These are phyloP conservation scores for Aureobasidium pullulans DNA, from an alignment of 2,329 filamentous ascomycete genomes.

Conservation along the genomic window DNA sequence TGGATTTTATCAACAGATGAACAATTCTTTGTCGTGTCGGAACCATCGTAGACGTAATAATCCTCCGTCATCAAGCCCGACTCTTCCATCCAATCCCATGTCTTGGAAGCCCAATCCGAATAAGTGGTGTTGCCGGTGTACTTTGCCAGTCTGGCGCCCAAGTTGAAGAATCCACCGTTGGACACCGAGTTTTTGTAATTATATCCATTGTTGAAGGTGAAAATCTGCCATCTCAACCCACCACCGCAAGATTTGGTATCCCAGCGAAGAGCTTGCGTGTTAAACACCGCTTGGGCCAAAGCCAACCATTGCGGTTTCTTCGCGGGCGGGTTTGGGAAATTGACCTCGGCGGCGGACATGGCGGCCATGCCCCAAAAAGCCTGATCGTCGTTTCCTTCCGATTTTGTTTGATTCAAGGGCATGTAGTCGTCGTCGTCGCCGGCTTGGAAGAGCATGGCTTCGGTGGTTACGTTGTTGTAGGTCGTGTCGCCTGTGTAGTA, in stretches of 20 bases:
- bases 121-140: constrained; percentile 46
- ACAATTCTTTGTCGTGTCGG: constrained; percentile 38
- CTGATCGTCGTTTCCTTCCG: constrained; percentile 49
- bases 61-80: constrained; percentile 46
- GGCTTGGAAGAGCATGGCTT: constrained; percentile 36
- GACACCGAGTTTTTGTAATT: constrained; percentile 79
- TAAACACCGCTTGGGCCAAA: constrained; percentile 71
- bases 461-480: constrained; percentile 36
- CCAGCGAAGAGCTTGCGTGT: constrained; percentile 67
- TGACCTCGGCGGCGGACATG: constrained; percentile 69
- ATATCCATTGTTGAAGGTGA: constrained; percentile 66
- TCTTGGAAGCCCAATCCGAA: constrained; percentile 49
- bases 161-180: constrained; percentile 77
- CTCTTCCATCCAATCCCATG: constrained; percentile 29
- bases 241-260: constrained; percentile 59
- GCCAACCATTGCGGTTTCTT: constrained; percentile 66
- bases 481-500: constrained; percentile 38
- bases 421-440: constrained; percentile 37
- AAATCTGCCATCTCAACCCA: constrained; percentile 82
- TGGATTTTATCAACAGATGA: constrained; percentile 35
- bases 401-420: constrained; percentile 28
- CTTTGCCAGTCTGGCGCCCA: constrained; percentile 50
- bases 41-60: constrained; percentile 40
- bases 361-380: constrained; percentile 79
- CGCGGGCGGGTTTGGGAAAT: constrained; percentile 58